A percentile compares a stretch with the other conserved stretches of the same genome.
These are phyloP conservation scores for Piromyces sp. DNA, from an alignment of 192 early-diverging fungal species.

Conservation along the genomic window DNA sequence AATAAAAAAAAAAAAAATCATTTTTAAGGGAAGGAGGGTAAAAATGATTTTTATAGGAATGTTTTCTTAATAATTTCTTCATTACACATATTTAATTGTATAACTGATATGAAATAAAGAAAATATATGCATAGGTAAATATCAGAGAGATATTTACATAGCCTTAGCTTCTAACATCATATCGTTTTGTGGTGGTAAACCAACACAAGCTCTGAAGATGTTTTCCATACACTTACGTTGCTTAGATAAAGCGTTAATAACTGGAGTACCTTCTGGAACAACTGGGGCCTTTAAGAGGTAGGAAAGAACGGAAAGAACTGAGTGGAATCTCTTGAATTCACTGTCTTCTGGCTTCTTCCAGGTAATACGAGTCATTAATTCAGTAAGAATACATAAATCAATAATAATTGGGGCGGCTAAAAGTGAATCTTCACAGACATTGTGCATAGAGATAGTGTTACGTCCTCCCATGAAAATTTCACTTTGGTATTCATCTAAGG, in stretches of 20 bases:
- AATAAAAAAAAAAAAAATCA: too few relatives aligned
- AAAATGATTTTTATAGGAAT: too few relatives aligned
- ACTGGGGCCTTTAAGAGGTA: constrained; percentile 14
- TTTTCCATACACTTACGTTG: constrained; percentile 95
- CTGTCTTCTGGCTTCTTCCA: constrained; percentile 56
- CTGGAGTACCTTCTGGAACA: constrained; percentile 45
- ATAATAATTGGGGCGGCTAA: constrained; percentile 93
- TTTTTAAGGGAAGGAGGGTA: too few relatives aligned
- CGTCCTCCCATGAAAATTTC: constrained; percentile 99
- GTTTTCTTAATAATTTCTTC: background rate
- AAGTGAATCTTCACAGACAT: constrained; percentile 97
- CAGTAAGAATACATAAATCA: constrained; percentile 84
- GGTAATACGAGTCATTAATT: constrained; percentile 90
- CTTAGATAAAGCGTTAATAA: constrained; percentile 89
- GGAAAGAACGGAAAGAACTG: constrained; percentile 77
- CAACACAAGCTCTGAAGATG: constrained; percentile 91
- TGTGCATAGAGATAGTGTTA: constrained; percentile 93
- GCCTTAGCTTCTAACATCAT: constrained; percentile 63
- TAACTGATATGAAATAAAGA: background rate
- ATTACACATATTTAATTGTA: background rate
- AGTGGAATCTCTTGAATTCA: constrained; percentile 74
- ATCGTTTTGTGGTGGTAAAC: constrained; percentile 86
- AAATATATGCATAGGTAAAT: too few relatives aligned
- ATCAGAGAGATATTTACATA: background rate
- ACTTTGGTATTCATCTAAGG: constrained; percentile 91